Base-by-base conservation (phyloP, 495 filamentous ascomycete species). In the Penicillium robsamsonii region DNA sequence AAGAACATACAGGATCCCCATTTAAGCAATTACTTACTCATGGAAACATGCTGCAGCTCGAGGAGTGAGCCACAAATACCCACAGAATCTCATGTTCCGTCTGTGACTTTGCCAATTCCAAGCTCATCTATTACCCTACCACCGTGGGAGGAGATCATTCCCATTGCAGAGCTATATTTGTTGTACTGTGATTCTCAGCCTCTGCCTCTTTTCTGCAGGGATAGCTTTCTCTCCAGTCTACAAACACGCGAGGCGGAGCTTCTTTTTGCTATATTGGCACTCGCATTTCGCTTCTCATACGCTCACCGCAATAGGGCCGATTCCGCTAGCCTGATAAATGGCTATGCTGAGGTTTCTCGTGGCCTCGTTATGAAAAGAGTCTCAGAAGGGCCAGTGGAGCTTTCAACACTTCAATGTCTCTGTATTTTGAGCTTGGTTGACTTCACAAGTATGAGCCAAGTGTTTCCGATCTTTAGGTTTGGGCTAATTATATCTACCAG, bases 101-200 rank as follows among this genome's bases (percentile, higher is more conserved):
- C 46, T 40, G 33, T 58, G 43, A 53, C 44, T 31, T 41, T 50
- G 4, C 50, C 61, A 24, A 25, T 45, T 11, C 17, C 49, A 41
- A 63, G 37, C 31, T 46, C 52, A 46, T 48, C 58, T 3, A 58
- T 56, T 24, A 45, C 60, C 2, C 55, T 76, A 27, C 75, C 76
- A 8, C 54, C 70, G 13, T 79, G 75, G 76, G 69, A 77, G 27
- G 69, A 70, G 25, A 70, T 78, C 6, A 27, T 65, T 0, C 64
- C 64, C 5, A 60, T 74, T 25, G 76, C 70, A 8, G 65, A 77
- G 46, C 53, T 72, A 3, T 79, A 78, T 58, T 46, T 78, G 24
- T 38, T 69, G 13, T 78, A 76, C 41, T 79, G 76, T 44, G 73
- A 79, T 30, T 76, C 70, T 30, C 76, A 79, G 49, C 75, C 76